phyloP scores from a whole-genome alignment of 2,329 filamentous ascomycete genomes.

The Penicillium crustosum region DNA sequence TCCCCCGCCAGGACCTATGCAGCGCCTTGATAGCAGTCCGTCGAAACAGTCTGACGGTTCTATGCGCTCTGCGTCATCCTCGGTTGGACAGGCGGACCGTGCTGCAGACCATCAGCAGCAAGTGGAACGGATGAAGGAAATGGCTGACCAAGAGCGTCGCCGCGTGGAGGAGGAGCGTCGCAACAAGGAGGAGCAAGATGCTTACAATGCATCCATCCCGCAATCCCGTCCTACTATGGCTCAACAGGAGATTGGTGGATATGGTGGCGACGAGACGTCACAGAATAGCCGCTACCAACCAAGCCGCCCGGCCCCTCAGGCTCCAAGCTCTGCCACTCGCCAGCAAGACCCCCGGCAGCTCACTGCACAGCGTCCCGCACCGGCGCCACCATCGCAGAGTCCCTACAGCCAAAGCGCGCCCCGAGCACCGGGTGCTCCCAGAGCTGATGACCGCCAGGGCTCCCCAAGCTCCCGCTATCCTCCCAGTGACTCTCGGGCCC shows the following conservation, averaged over 20 bases:
- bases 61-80: constrained; percentile 34
- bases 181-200: constrained; percentile 73
- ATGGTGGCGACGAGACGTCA: constrained; percentile 56
- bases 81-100: constrained; percentile 57
- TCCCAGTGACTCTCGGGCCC: constrained; percentile 36
- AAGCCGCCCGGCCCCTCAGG: constrained; percentile 76
- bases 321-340: constrained; percentile 56
- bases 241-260: constrained; percentile 84
- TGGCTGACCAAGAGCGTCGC: constrained; percentile 55
- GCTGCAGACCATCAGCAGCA: constrained; percentile 46
- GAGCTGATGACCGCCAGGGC: constrained; percentile 34
- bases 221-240: constrained; percentile 77
- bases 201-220: constrained; percentile 85
- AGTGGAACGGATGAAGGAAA: constrained; percentile 53
- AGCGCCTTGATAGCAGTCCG: constrained; percentile 48
- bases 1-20: constrained; percentile 53
- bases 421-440: constrained; percentile 35
- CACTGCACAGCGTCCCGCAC: constrained; percentile 76
- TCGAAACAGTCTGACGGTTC: constrained; percentile 34
- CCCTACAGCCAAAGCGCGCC: constrained; percentile 36
- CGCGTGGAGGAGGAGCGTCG: constrained; percentile 56
- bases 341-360: constrained; percentile 56
- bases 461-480: constrained; percentile 38
- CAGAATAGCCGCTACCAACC: constrained; percentile 71
- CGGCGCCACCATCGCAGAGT: constrained; percentile 57